Base-by-base conservation (phyloP, 2,329 filamentous ascomycete genomes). In the Ophiosphaerella korrae region DNA sequence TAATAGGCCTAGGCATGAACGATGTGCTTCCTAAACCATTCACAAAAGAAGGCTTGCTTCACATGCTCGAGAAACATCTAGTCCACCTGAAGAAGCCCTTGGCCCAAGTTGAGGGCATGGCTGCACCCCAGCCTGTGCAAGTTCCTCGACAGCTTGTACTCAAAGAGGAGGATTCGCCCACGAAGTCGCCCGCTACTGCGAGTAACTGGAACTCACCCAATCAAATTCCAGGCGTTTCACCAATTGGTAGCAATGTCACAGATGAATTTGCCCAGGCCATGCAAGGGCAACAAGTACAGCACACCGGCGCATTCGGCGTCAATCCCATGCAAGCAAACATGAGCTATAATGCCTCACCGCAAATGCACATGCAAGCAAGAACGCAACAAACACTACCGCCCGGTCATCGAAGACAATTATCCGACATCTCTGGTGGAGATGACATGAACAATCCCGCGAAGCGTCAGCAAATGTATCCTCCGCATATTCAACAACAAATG, bases 1-100 rank as follows among this genome's bases (percentile, higher is more conserved):
- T 76, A 48, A 79, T 62, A 31, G 14, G 4, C 24, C 18, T 62
- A 96, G 92, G 93, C 37, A 97, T 99, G 92, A 95, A 96, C 68
- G 94, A 96, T 68, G 93, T 99, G 14, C 78, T 99, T 53, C 93
- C 94, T 0, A 99, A 99, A 70, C 94, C 94, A 0, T 99, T 99
- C 72, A 99, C 94, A 1, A 88, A 88, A 62, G 83, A 89, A 37
- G 93, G 92, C 0, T 77, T 97, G 29, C 77, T 96, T 24, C 80
- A 85, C 31, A 84, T 96, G 76, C 81, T 99, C 26, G 90, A 94
- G 74, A 95, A 93, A 68, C 91, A 97, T 69, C 80, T 97, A 42
- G 82, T 85, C n/a, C 88, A 92, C 69, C 81, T 96, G 53, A 87
- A 95, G 68, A 91, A 90, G 67, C 83, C 85, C 50, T 42, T 58